Evolutionary conservation across 139 green algal genomes (phyloP), one percentile per base, ranked within the genome.

Genomic region (Chlamydomonas applanata): DNA sequence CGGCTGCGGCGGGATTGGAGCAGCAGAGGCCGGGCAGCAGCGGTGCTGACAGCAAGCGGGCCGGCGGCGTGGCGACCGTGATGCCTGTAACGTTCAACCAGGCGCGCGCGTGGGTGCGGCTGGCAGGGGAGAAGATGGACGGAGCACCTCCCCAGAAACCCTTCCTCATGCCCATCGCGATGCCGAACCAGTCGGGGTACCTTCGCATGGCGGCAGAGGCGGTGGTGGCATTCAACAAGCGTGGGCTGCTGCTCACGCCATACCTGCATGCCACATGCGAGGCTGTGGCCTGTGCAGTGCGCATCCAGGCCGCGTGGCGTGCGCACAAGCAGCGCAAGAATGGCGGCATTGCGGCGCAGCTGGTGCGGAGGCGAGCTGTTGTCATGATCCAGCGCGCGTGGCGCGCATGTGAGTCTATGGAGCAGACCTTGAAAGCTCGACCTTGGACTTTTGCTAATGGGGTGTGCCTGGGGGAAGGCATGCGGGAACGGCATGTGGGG

Each of bases 231-330:
- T 78, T 78, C 63, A 78, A 78, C 46, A 44, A 33, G 24, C 57
- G 60, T 64, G 71, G 73, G 25, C 63, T 79, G 24, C 20, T 56
- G 63, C 73, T 79, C 14, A 79, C 73, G 33, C 61, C 69, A 1
- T 73, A 74, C 64, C 20, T 73, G 64, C 63, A 73, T 4, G 3
- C 19, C 3, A 74, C 73, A 1, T 61, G 45, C 49, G n/a, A 22
- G 20, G 45, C 36, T 9, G 33, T 71, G 25, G 49, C 73, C 3
- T 64, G 62, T n/a, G 65, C 65, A 2, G 22, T 30, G 33, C 20
- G 22, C 36, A 59, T 79, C 34, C 73, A 79, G 64, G 52, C 64
- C 2, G 52, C 65, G 14, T 79, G 52, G 57, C 64, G 73, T 5
- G 49, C 24, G 11, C 24, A 59, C 34, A 20, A 24, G 20, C 16